A percentile compares a stretch with the other conserved stretches of the same genome.
Evolutionary conservation across 2,329 filamentous ascomycete genomes (phyloP).

Genomic region (Byssoonygena ceratinophila): DNA sequence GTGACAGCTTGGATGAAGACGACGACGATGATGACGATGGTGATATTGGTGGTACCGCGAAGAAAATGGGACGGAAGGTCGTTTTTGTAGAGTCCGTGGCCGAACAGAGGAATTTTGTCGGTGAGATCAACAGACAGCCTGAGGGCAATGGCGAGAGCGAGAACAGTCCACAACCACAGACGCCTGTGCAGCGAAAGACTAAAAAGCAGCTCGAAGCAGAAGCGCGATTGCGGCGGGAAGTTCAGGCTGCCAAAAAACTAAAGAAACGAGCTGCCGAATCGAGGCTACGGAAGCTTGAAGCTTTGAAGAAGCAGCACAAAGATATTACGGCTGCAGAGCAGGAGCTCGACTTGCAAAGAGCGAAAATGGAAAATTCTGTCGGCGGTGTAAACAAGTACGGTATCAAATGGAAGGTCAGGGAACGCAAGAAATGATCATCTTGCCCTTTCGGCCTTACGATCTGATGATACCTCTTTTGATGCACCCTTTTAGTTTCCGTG

Average conservation of each 20-base stretch:
- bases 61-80: constrained; percentile 24
- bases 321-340: constrained; percentile 47
- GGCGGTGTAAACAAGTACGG: constrained; percentile 55
- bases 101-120: constrained; percentile 24
- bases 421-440: constrained; percentile 45
- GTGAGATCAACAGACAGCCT: constrained; percentile 21
- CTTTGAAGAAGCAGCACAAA: constrained; percentile 44
- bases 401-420: constrained; percentile 53
- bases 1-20: constrained; percentile 14
- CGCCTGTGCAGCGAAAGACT: constrained; percentile 27
- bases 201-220: constrained; percentile 38
- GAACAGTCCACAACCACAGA: constrained; percentile 14
- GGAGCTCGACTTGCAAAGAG: constrained; percentile 49
- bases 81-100: constrained; percentile 33
- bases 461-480: constrained; percentile 4
- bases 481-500: neutral
- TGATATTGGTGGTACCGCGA: constrained; percentile 15
- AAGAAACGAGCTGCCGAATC: constrained; percentile 42
- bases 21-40: constrained; percentile 19
- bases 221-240: constrained; percentile 30
- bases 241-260: constrained; percentile 35
- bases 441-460: neutral
- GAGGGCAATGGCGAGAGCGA: constrained; percentile 14
- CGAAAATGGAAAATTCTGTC: constrained; percentile 50
- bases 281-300: constrained; percentile 41